Conservation (phyloP, 108 stramenopile genomes). For the Nitzschia sp. region DNA sequence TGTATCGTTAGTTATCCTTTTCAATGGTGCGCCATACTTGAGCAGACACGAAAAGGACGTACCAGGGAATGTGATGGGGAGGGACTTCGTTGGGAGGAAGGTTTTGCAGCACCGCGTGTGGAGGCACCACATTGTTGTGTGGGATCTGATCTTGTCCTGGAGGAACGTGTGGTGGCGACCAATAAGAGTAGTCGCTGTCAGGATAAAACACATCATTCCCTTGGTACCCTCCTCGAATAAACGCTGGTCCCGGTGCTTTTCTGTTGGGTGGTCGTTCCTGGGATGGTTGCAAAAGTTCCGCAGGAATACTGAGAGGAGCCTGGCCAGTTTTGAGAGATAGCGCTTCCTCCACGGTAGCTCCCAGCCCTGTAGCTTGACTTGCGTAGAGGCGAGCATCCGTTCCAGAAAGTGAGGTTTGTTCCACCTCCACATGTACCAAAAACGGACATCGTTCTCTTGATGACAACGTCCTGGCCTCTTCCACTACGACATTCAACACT, state of each 20-base stretch:
- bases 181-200: too few species aligned
- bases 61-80: too few species aligned
- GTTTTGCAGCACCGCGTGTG: too few species aligned
- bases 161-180: too few species aligned
- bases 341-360: conserved; percentile 75
- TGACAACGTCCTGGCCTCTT: conserved; percentile 59
- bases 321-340: conserved; percentile 32
- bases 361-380: conserved; percentile 46
- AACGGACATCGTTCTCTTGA: conserved; percentile 84
- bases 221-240: conserved; percentile 39
- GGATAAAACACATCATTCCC: not conserved
- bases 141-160: too few species aligned
- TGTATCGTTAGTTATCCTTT: not conserved
- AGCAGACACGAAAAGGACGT: too few species aligned
- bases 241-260: not conserved
- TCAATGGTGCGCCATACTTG: too few species aligned
- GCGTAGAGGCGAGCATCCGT: conserved; percentile 83
- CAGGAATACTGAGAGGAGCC: conserved; percentile 24
- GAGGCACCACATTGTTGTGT: too few species aligned
- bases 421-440: conserved; percentile 78
- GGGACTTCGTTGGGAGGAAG: too few species aligned
- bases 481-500: conserved; percentile 70
- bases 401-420: conserved; percentile 75
- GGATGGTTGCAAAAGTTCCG: conserved; percentile 20
- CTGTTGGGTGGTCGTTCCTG: not conserved